phyloP scores from a whole-genome alignment of 805 yeast genomes.

The Monosporozyma yasuniensis region DNA sequence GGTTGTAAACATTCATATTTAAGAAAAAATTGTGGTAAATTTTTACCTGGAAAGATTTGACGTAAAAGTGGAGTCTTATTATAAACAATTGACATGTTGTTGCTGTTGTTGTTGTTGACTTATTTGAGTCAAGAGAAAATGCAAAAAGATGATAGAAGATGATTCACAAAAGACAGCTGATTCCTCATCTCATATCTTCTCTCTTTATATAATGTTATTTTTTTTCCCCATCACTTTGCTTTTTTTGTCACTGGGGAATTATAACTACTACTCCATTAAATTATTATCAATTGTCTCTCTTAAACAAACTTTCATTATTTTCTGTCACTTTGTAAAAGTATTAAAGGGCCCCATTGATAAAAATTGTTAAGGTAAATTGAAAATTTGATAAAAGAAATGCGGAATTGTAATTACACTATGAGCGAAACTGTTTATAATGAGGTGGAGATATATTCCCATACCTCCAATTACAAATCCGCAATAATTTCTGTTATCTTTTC shows the following conservation, averaged over 20 bases:
- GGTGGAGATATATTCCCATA: not conserved
- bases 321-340: too few species aligned
- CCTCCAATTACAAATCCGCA: not conserved
- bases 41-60: slow-evolving; percentile 11
- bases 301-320: too few species aligned
- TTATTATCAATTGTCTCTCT: too few species aligned
- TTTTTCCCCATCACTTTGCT: not conserved
- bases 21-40: slow-evolving; percentile 31
- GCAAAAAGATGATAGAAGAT: too few species aligned
- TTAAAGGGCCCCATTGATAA: not conserved
- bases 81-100: slow-evolving; percentile 15
- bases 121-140: not conserved
- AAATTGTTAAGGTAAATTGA: not conserved
- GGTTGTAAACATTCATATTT: slow-evolving; percentile 49
- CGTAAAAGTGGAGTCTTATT: slow-evolving; percentile 19
- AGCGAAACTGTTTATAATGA: not conserved
- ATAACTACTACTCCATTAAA: too few species aligned
- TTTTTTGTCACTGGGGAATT: too few species aligned
- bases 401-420: not conserved
- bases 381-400: not conserved
- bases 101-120: not conserved
- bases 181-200: too few species aligned
- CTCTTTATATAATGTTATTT: too few species aligned
- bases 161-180: too few species aligned
- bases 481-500: not conserved